Evolutionary conservation across 179 eudicot genomes (phyloP).

Genomic region (Beta macrorhiza): DNA sequence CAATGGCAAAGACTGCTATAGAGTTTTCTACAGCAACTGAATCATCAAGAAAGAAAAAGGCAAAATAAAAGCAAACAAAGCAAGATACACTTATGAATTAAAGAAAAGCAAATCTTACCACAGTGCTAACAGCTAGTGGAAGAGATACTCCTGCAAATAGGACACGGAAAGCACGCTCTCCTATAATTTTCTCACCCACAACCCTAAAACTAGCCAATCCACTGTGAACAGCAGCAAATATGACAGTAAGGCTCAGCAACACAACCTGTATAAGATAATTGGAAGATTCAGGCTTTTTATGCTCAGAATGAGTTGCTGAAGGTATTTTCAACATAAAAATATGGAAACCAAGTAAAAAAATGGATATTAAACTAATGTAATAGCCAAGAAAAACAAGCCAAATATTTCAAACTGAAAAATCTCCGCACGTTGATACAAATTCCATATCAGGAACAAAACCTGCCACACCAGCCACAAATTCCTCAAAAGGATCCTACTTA

Average conservation of each 20-base stretch:
- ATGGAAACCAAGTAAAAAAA: neutral
- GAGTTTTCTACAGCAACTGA: neutral
- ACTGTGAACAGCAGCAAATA: slow-evolving; percentile 89
- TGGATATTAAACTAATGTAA: neutral
- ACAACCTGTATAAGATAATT: slow-evolving; percentile 57
- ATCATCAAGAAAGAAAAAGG: neutral
- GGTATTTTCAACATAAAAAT: neutral
- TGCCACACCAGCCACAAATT: neutral
- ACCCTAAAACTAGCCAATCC: slow-evolving; percentile 89
- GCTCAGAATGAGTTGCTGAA: slow-evolving; percentile 1
- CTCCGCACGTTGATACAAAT: neutral
- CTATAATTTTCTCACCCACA: slow-evolving; percentile 75
- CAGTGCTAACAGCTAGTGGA: slow-evolving; percentile 89
- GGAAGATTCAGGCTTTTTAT: slow-evolving; percentile 2
- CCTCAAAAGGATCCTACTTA: neutral
- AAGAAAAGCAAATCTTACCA: slow-evolving; percentile 50
- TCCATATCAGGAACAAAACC: neutral
- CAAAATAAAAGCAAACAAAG: neutral
- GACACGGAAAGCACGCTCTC: slow-evolving; percentile 94
- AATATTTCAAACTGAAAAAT: neutral
- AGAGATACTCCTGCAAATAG: slow-evolving; percentile 91
- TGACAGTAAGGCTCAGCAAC: slow-evolving; percentile 71
- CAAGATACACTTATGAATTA: neutral
- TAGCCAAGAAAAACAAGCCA: neutral
- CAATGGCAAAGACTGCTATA: neutral